Conservation (phyloP, 2,329 filamentous ascomycete genomes). For the Xylaria sp. region DNA sequence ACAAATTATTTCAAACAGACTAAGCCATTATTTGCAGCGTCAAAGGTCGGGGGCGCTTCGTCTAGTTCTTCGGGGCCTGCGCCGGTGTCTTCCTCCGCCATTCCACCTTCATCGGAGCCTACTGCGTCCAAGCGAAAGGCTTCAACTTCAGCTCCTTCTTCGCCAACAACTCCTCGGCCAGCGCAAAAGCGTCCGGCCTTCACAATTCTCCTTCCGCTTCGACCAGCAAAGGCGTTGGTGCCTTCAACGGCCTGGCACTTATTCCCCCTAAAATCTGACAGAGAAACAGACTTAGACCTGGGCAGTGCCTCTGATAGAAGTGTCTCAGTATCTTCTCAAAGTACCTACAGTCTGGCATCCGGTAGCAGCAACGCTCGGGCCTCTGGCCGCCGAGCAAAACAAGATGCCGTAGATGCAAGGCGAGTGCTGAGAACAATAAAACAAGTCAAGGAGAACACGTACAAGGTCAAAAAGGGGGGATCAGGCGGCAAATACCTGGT, state of each 20-base stretch:
- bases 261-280: neutral
- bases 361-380: neutral
- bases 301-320: constrained; percentile 17
- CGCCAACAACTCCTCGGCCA: constrained; percentile 2
- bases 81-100: neutral
- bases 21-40: neutral
- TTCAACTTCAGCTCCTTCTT: constrained; percentile 13
- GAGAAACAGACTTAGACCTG: neutral
- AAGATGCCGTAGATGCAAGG: constrained; percentile 11
- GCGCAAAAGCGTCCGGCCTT: neutral
- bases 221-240: neutral
- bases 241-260: neutral
- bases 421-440: constrained; percentile 26
- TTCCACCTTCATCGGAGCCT: neutral
- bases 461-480: constrained; percentile 13
- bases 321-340: constrained; percentile 16
- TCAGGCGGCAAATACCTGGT: constrained; percentile 20
- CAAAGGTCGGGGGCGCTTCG: neutral
- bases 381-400: neutral
- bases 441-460: constrained; percentile 9
- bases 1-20: neutral
- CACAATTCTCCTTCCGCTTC: neutral
- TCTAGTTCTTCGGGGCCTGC: neutral
- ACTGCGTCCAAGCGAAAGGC: constrained; percentile 1
- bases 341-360: constrained; percentile 8